Percentiles rank a stretch among this genome's conserved stretches.
These are phyloP conservation scores for Pisolithus tinctorius DNA, from an alignment of 768 basidiomycete species.

Conservation along the genomic window DNA sequence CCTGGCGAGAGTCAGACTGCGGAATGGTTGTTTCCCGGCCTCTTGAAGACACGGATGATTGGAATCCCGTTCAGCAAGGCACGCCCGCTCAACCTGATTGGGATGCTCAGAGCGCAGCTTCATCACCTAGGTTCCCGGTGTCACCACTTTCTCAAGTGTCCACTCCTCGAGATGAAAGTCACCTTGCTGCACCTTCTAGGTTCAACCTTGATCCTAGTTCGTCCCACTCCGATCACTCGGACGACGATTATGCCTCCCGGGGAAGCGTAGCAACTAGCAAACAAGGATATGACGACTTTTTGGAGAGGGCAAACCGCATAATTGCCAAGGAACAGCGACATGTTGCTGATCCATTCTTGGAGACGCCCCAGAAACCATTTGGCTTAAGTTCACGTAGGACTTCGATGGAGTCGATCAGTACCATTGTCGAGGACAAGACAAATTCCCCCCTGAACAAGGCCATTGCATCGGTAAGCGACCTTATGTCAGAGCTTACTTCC, in stretches of 20 bases:
- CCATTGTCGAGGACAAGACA: slow-evolving; percentile 85
- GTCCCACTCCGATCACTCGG: slow-evolving; percentile 46
- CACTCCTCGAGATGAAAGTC: slow-evolving; percentile 38
- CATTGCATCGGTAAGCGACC: slow-evolving; percentile 64
- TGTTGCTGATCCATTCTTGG: slow-evolving; percentile 83
- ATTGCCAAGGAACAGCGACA: slow-evolving; percentile 76
- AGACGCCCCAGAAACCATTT: slow-evolving; percentile 71
- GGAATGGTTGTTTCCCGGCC: slow-evolving; percentile 35
- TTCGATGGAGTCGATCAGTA: slow-evolving; percentile 87
- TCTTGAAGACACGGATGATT: slow-evolving; percentile 68
- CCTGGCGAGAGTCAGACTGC: slow-evolving; percentile 74
- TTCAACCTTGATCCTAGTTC: slow-evolving; percentile 23
- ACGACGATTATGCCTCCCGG: slow-evolving; percentile 52
- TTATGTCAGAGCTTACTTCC: neutral
- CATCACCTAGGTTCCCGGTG: slow-evolving; percentile 35
- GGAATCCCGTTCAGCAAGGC: slow-evolving; percentile 65
- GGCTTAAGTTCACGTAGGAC: slow-evolving; percentile 72
- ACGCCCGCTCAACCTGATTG: slow-evolving; percentile 70
- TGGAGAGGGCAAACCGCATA: slow-evolving; percentile 77
- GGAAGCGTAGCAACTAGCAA: slow-evolving; percentile 21
- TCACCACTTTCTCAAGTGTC: slow-evolving; percentile 63
- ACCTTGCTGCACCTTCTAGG: slow-evolving; percentile 30
- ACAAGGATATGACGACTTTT: slow-evolving; percentile 67
- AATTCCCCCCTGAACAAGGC: slow-evolving; percentile 93
- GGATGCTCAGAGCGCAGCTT: slow-evolving; percentile 55